phyloP scores from a whole-genome alignment of 2,329 filamentous ascomycete genomes.

The Ophiostoma sp. region DNA sequence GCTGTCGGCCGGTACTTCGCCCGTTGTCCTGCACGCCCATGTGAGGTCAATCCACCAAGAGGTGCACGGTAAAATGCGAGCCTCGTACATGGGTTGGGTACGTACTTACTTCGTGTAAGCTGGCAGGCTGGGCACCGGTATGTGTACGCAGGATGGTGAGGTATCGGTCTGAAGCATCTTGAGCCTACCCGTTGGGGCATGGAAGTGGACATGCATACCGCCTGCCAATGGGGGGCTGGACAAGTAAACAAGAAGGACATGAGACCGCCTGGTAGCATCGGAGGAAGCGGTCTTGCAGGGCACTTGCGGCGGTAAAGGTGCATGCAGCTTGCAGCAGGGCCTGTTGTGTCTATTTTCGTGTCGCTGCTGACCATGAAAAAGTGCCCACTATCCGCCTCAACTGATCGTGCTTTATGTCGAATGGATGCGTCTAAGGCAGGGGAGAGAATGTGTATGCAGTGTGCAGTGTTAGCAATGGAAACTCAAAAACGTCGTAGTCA shows the following conservation, averaged over 20 bases:
- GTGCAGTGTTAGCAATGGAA: not conserved
- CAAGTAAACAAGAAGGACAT: slow-evolving; percentile 6
- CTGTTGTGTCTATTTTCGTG: slow-evolving; percentile 18
- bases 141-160: no score
- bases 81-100: slow-evolving; percentile 1
- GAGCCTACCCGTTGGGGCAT: not conserved
- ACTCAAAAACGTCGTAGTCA: not conserved
- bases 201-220: slow-evolving; percentile 7
- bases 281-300: slow-evolving; percentile 8
- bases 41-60: not conserved
- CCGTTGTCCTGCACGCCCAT: not conserved
- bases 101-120: not conserved
- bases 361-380: not conserved
- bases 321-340: slow-evolving; percentile 19
- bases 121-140: slow-evolving; percentile 7
- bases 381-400: not conserved
- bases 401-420: not conserved
- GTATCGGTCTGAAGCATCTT: not conserved
- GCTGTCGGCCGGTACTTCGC: slow-evolving; percentile 17
- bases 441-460: not conserved
- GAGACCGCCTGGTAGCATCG: not conserved
- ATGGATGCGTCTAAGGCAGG: not conserved
- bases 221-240: not conserved
- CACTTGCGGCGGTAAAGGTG: slow-evolving; percentile 3
- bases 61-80: slow-evolving; percentile 1